Evolutionary conservation across 2,329 filamentous ascomycete genomes (phyloP), one percentile per base, ranked within the genome.

Genomic region (Ophiostoma triangulosporum): DNA sequence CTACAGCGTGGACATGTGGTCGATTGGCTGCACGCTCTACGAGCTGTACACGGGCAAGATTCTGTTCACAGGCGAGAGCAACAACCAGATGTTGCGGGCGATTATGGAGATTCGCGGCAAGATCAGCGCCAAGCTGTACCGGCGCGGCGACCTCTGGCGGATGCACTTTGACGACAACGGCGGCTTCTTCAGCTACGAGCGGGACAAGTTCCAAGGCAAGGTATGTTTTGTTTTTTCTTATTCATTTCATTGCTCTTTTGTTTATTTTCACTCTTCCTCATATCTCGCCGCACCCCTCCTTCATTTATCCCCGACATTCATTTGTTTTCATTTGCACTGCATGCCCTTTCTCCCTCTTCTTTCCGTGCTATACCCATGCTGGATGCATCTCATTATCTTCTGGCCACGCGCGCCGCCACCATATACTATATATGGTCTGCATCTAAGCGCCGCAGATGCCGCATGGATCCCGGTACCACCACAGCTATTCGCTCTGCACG

Each of bases 21-120:
- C 91, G 7, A 88, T 97, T 60, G 94, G 93, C 35, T 98, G 93
- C 69, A 98, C 93, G 0, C 75, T 97, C 29, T 98, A 95, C 67
- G 93, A 98, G 69, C 75, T 98, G 38, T 97, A 95, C 71, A 97
- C 93, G 0, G 93, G 93, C 63, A 95, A 96, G 67, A 97, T 98
- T 55, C 75, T 98, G 31, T 98, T 98, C 66, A 89, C 88, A 1
- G 93, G 93, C 56, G 81, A 87, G 59, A 93, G 88, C 70, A 98
- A 98, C 73, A 98, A 98, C 65, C 89, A 95, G 70, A 98, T 98
- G 93, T 79, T 98, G 56, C 86, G 88, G 58, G 84, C 86, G 20
- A 95, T 98, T 62, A 95, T 96, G 83, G 91, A 98, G 65, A 89
- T 91, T 62, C 83, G 94, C 48, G 93, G 93, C 63, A 94, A 90